Conservation (phyloP, 2,329 filamentous ascomycete genomes). For the Tolypocladium pustulatum region DNA sequence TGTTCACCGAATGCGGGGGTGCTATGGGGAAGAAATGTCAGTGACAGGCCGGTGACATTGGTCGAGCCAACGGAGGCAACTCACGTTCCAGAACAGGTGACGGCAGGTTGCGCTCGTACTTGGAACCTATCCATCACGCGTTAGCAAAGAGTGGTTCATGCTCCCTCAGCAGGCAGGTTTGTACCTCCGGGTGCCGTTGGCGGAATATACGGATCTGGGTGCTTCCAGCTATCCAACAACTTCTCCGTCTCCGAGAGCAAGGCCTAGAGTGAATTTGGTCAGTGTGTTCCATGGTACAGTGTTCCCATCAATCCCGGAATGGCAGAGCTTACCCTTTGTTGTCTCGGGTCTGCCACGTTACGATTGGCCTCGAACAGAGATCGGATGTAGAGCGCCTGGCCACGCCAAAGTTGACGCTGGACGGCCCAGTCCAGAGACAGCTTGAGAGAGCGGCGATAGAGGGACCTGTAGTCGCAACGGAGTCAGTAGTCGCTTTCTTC, state of each 20-base stretch:
- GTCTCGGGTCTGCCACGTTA: conserved; percentile 70
- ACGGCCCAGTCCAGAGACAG: conserved; percentile 92
- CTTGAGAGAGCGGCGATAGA: conserved; percentile 90
- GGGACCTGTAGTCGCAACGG: conserved; percentile 37
- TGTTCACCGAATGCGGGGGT: conserved; percentile 10
- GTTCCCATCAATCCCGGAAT: background rate
- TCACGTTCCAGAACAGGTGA: conserved; percentile 70
- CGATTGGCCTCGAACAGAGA: conserved; percentile 92
- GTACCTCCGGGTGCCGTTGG: conserved; percentile 90
- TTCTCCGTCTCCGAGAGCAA: conserved; percentile 82
- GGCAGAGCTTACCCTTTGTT: conserved; percentile 58
- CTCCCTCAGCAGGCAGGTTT: conserved; percentile 9
- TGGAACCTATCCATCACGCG: conserved; percentile 56
- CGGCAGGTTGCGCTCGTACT: conserved; percentile 90
- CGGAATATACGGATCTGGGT: conserved; percentile 83
- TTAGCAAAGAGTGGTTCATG: conserved; percentile 4
- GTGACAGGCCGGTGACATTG: background rate
- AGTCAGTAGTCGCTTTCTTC: background rate
- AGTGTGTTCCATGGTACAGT: background rate
- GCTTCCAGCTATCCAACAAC: conserved; percentile 87
- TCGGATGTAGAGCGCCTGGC: conserved; percentile 91
- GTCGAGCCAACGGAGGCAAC: conserved; percentile 22
- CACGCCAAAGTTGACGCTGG: conserved; percentile 85
- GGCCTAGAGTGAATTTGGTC: conserved; percentile 40
- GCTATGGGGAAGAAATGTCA: conserved; percentile 7